Base-by-base conservation (phyloP, 805 yeast species). In the Pichia thaimueangensis region DNA sequence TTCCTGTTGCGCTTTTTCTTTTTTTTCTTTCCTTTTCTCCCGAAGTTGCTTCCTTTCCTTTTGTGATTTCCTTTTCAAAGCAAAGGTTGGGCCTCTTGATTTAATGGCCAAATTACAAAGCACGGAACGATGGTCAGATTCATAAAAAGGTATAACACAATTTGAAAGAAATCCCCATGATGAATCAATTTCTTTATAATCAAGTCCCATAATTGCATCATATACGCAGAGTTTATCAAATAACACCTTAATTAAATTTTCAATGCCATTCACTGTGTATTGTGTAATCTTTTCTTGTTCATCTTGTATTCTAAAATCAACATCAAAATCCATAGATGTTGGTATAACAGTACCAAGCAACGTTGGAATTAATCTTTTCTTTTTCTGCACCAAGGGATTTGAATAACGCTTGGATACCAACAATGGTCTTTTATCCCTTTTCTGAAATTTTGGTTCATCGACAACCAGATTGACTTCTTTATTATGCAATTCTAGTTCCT, bases 141-240 rank as follows among this genome's bases (percentile, higher is more conserved):
- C 58, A 32, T 54, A 60, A 41, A 49, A 62, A 1, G 67, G 67
- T 13, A 59, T 47, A 5, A 61, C 49, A 20, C 56, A 51, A 22
- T 43, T 50, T 17, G 55, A 42, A n/a, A 62, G 37, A 31, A 59
- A 61, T 8, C 45, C 47, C 41, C 53, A 57, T 4, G 64, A 47
- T 1, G 65, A 62, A 7, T 48, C 41, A 16, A 52, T 50, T 28
- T 57, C 59, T 22, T 45, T 54, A 11, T 57, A 43, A 20, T 55
- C 45, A 4, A 53, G 32, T 2, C 61, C 64, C 9, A 41, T 33
- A 3, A 63, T 49, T 1, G 65, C 66, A 45, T 63, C 68, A 51
- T 56, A 55, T 9, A 60, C 57, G 41, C 64, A 59, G 25, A 63
- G 41, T 35, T 52, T 51, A 42, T 63, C 68, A 30, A 63, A 56